Base-by-base conservation (phyloP, 306 rosid genomes). In the Psophocarpus tetragonolobus region DNA sequence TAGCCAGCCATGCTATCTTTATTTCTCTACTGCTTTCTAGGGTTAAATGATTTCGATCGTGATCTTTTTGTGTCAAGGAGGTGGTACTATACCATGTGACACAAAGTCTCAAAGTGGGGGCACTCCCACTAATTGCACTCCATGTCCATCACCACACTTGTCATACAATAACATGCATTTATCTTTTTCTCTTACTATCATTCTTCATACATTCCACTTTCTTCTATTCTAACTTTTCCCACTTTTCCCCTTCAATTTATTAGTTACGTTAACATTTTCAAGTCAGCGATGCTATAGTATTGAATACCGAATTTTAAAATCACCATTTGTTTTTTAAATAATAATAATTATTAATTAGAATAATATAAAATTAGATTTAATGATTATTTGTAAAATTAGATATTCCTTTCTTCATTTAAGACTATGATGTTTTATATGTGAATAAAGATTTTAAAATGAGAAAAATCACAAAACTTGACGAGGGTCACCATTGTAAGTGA, bases 81-180 rank as follows among this genome's bases (percentile, higher is more conserved):
- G 44, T 61, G 45, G 15, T 73, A 74, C 62, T 36, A 24, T 81
- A 36, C 83, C 60, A 47, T 62, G 80, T 74, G 74, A 69, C 82
- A 53, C 56, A 78, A 82, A 85, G 82, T 75, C 38, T 82, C 57
- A 42, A 17, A 68, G 81, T 81, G 85, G 85, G 83, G 70, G 79
- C 72, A 74, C 81, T 85, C 24, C 2, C 84, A 81, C 86, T 81
- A 53, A 66, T 39, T 71, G 76, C 75, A 66, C 2, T 41, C 45
- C 83, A 76, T 66, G 23, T 23, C 61, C 78, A 72, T 66, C 32
- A 60, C 41, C 2, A 21, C 2, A 60, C 73, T 3, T 53, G 58
- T 74, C 14, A 15, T 42, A 35, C 68, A 60, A 15, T 51, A 26
- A 5, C 26, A 48, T 60, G 9, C 50, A 63, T 63, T 29, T 18